Percentiles rank a stretch among this genome's conserved stretches.
These are phyloP conservation scores for Asterionellopsis glacialis DNA, from an alignment of 108 stramenopile species.

Conservation along the genomic window DNA sequence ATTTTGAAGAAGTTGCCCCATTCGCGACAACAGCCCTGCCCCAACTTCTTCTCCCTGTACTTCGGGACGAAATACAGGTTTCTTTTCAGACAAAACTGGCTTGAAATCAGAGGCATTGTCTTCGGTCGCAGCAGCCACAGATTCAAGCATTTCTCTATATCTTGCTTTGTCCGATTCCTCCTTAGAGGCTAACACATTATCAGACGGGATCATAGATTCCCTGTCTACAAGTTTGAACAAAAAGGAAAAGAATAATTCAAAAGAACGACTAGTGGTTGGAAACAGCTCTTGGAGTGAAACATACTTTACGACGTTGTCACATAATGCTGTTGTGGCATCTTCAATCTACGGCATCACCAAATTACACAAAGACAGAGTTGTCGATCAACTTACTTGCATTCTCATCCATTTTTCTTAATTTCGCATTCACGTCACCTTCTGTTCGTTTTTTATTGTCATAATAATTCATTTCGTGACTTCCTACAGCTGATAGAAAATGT, in stretches of 20 bases:
- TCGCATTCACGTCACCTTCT: not conserved
- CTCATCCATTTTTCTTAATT: not conserved
- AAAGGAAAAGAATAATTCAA: not conserved
- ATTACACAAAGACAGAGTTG: no score
- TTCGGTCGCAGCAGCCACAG: not conserved
- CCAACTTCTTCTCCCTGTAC: conserved; percentile 18
- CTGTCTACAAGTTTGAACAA: not conserved
- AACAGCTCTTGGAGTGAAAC: not conserved
- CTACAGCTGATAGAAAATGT: conserved; percentile 59
- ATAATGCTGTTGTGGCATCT: no score
- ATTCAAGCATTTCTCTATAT: conserved; percentile 61
- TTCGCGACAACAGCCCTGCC: conserved; percentile 36
- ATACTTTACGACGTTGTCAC: no score
- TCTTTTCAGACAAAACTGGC: conserved; percentile 30
- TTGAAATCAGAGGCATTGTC: conserved; percentile 12
- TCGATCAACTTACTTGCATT: not conserved
- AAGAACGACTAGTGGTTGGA: not conserved
- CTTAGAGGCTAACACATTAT: conserved; percentile 61
- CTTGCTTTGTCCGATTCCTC: conserved; percentile 49
- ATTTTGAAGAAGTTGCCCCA: conserved; percentile 39
- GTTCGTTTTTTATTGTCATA: conserved; percentile 57
- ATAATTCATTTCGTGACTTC: conserved; percentile 67
- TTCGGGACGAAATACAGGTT: conserved; percentile 5
- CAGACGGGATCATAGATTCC: conserved; percentile 54
- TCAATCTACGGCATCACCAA: no score